These are phyloP conservation scores for Cryphonectria naterciae DNA, from an alignment of 2,329 filamentous ascomycete genomes.

Conservation along the genomic window DNA sequence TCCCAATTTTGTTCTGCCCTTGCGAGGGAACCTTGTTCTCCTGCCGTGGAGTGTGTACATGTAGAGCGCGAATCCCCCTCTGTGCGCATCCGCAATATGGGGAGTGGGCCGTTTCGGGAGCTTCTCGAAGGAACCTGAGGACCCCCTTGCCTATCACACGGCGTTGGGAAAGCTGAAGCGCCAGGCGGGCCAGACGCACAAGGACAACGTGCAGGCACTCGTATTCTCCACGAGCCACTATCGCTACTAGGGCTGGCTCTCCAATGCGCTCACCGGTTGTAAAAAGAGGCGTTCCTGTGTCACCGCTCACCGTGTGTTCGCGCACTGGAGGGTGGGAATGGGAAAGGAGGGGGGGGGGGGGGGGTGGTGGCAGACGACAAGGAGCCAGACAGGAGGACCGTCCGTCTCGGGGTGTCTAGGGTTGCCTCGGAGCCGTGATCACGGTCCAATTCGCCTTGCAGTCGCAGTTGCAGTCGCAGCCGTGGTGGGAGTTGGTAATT, in stretches of 20 bases:
- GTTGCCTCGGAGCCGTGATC: conserved; percentile 20
- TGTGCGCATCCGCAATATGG: conserved; percentile 29
- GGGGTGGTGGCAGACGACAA: conserved; percentile 16
- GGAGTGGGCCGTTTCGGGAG: conserved; percentile 21
- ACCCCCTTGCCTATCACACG: conserved; percentile 14
- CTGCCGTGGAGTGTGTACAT: conserved; percentile 29
- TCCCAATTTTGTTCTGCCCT: conserved; percentile 21
- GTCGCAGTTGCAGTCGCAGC: conserved; percentile 13
- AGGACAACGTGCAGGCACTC: conserved; percentile 36
- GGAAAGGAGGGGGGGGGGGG: background rate
- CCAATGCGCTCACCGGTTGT: conserved; percentile 40
- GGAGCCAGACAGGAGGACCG: conserved; percentile 14
- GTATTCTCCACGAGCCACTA: conserved; percentile 39
- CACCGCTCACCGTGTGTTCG: conserved; percentile 34
- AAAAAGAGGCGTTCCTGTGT: conserved; percentile 40
- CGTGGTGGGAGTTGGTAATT: background rate
- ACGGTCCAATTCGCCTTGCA: conserved; percentile 16
- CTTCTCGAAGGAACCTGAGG: conserved; percentile 27
- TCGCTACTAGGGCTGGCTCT: conserved; percentile 31
- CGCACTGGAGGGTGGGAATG: conserved; percentile 23
- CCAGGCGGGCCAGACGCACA: conserved; percentile 33
- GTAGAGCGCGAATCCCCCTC: conserved; percentile 20
- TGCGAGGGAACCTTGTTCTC: conserved; percentile 15
- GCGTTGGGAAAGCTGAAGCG: conserved; percentile 22
- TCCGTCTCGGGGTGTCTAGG: conserved; percentile 12